phyloP scores from a whole-genome alignment of 768 basidiomycete genomes.

The Mycena alexandri region DNA sequence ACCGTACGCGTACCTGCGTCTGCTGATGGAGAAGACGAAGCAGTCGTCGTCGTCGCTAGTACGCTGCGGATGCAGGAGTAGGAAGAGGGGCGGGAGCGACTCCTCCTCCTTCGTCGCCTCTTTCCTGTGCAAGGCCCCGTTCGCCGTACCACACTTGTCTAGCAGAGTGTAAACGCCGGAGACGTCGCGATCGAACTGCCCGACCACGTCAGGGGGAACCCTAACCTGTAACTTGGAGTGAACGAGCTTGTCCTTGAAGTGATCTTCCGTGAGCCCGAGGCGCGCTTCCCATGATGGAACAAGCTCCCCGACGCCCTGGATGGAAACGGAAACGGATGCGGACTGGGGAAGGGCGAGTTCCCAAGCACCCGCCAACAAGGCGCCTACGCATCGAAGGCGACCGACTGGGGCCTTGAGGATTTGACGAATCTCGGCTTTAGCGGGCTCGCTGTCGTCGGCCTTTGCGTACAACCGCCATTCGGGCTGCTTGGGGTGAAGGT shows the following conservation, averaged over 20 bases:
- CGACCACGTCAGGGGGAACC: constrained; percentile 61
- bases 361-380: constrained; percentile 81
- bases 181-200: constrained; percentile 80
- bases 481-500: constrained; percentile 79
- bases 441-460: constrained; percentile 75
- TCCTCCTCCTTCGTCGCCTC: constrained; percentile 56
- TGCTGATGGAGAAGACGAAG: constrained; percentile 88
- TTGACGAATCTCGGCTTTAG: constrained; percentile 83
- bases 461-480: constrained; percentile 91
- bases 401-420: constrained; percentile 83
- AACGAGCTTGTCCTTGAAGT: constrained; percentile 76
- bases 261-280: constrained; percentile 76
- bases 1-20: constrained; percentile 82
- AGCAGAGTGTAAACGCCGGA: constrained; percentile 84
- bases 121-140: constrained; percentile 83
- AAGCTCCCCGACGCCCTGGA: constrained; percentile 74
- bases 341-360: constrained; percentile 80
- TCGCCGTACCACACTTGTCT: constrained; percentile 91
- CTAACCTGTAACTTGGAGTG: constrained; percentile 74
- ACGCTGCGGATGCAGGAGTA: constrained; percentile 90
- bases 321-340: constrained; percentile 67
- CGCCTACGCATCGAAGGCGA: constrained; percentile 68
- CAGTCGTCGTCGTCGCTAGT: constrained; percentile 82
- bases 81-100: constrained; percentile 73
- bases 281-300: constrained; percentile 90